phyloP scores from a whole-genome alignment of 2,329 filamentous ascomycete genomes.

The Corinectria fuckeliana region DNA sequence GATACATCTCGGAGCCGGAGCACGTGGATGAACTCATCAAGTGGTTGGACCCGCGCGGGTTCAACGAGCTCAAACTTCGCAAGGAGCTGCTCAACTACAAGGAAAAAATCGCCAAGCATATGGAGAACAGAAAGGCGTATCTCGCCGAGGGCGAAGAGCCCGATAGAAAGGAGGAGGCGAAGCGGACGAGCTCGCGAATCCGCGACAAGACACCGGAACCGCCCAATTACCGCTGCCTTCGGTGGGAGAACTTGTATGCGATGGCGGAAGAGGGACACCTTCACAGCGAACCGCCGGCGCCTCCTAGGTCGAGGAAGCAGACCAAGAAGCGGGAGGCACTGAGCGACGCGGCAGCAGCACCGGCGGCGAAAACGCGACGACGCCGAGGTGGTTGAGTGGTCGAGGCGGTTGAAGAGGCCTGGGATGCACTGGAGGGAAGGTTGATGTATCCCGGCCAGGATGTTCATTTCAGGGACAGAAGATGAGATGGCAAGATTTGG shows the following conservation, averaged over 20 bases:
- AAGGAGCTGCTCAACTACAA: conserved; percentile 84
- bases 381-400: conserved; percentile 26
- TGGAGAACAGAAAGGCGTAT: conserved; percentile 81
- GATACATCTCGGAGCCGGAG: conserved; percentile 83
- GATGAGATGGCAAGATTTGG: conserved; percentile 8
- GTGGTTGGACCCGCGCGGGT: conserved; percentile 88
- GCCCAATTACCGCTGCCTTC: conserved; percentile 56
- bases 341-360: conserved; percentile 38
- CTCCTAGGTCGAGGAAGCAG: conserved; percentile 57
- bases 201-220: conserved; percentile 55
- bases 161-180: conserved; percentile 49
- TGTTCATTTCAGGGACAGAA: conserved; percentile 8
- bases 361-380: conserved; percentile 41
- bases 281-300: conserved; percentile 62
- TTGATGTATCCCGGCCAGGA: neutral
- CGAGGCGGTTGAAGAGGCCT: neutral
- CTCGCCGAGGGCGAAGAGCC: conserved; percentile 50
- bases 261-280: conserved; percentile 63
- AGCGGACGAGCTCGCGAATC: conserved; percentile 54
- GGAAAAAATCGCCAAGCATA: conserved; percentile 77
- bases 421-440: neutral
- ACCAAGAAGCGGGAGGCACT: conserved; percentile 57
- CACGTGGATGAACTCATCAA: conserved; percentile 79
- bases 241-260: conserved; percentile 64
- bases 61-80: conserved; percentile 83